A percentile compares a stretch with the other conserved stretches of the same genome.
Evolutionary conservation across 176 grass and related monocot species (phyloP).

Genomic region (Oryza nivara): DNA sequence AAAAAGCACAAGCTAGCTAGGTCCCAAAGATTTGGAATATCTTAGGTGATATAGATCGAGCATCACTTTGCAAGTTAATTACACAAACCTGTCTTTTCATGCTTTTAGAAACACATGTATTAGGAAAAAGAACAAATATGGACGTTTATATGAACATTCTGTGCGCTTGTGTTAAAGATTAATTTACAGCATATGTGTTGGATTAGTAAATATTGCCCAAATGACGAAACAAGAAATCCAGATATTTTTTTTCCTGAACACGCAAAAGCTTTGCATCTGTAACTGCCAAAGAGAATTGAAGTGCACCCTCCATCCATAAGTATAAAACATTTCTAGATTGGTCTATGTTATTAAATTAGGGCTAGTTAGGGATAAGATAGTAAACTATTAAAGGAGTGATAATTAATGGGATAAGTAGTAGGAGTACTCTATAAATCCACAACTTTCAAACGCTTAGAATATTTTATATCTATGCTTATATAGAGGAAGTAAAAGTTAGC

Average conservation of each 20-base stretch:
- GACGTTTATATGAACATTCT: neutral
- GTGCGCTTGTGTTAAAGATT: neutral
- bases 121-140: neutral
- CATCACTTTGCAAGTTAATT: neutral
- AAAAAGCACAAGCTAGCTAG: neutral
- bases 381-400: no score
- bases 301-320: neutral
- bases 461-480: no score
- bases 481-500: no score
- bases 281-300: neutral
- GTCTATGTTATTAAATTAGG: no score
- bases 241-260: neutral
- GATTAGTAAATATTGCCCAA: neutral
- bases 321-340: no score
- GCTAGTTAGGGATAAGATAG: no score
- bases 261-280: no score
- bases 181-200: neutral
- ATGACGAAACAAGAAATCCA: no score
- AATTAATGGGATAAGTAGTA: no score
- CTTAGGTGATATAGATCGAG: neutral
- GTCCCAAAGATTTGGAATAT: constrained; percentile 2
- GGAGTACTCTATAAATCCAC: no score
- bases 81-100: neutral
- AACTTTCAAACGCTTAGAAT: no score
- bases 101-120: neutral